Percentiles rank a stretch among this genome's conserved stretches.
Conservation (phyloP, 1,284 basidiomycete genomes). For the Stygiomarasmius scandens region DNA sequence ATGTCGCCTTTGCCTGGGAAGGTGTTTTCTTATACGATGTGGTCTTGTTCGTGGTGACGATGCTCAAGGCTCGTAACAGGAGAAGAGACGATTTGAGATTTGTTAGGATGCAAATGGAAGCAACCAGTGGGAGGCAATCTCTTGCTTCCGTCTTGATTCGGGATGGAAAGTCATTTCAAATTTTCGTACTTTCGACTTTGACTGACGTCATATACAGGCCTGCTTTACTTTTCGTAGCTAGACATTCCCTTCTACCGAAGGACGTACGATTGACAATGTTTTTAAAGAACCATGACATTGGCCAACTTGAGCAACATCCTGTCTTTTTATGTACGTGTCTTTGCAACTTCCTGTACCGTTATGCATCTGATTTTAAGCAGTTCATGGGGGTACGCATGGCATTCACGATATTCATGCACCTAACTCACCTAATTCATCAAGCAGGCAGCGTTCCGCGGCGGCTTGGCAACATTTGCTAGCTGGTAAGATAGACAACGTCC, state of each 20-base stretch:
- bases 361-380: no score
- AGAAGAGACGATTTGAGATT: not conserved
- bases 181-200: not conserved
- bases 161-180: constrained; percentile 6
- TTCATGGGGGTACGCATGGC: no score
- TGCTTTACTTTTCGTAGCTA: constrained; percentile 10
- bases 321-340: constrained; percentile 19
- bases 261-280: not conserved
- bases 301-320: constrained; percentile 21
- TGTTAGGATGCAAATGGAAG: not conserved
- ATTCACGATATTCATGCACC: no score
- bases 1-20: constrained; percentile 17
- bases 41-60: constrained; percentile 20
- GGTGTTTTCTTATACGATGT: constrained; percentile 23
- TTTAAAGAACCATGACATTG: constrained; percentile 18
- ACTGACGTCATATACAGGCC: not conserved
- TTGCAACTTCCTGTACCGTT: not conserved
- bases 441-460: constrained; percentile 11
- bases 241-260: not conserved
- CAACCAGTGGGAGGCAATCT: not conserved
- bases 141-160: constrained; percentile 13
- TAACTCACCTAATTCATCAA: not conserved
- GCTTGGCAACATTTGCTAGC: constrained; percentile 15
- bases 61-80: constrained; percentile 2
- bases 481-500: not conserved